A percentile compares a stretch with the other conserved stretches of the same genome.
Conservation (phyloP, 495 filamentous ascomycete genomes). For the Penicillium ochrochloron region DNA sequence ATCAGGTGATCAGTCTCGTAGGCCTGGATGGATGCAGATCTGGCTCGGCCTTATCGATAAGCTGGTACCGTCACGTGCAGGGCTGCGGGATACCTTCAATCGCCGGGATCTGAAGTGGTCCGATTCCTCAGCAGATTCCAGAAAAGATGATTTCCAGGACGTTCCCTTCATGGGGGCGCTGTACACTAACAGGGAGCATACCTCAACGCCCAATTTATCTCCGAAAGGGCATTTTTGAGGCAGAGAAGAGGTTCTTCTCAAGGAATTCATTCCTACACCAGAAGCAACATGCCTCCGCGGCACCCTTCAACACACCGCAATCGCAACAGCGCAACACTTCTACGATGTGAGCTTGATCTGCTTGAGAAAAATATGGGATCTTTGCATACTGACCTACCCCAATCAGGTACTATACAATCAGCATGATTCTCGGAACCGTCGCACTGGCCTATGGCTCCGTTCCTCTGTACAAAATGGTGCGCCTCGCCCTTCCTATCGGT, state of each 20-base stretch:
- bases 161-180: constrained; percentile 34
- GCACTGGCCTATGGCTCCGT: constrained; percentile 95
- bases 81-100: constrained; percentile 16
- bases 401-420: constrained; percentile 80
- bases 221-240: constrained; percentile 24
- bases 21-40: too few relatives aligned
- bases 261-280: constrained; percentile 37
- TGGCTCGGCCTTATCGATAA: constrained; percentile 31
- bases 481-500: constrained; percentile 1
- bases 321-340: constrained; percentile 50
- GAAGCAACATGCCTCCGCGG: constrained; percentile 36
- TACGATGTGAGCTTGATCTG: constrained; percentile 39
- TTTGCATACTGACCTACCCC: neutral
- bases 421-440: constrained; percentile 85
- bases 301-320: constrained; percentile 48
- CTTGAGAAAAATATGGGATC: neutral
- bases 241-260: constrained; percentile 45
- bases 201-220: constrained; percentile 22
- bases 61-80: constrained; percentile 20
- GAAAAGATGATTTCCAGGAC: constrained; percentile 41
- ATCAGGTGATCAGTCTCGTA: too few relatives aligned
- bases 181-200: constrained; percentile 22
- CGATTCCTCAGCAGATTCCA: constrained; percentile 21
- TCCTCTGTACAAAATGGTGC: constrained; percentile 95
- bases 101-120: constrained; percentile 18